Percentiles rank a stretch among this genome's conserved stretches.
phyloP scores from a whole-genome alignment of 768 basidiomycete genomes.

The Serendipita sp. region DNA sequence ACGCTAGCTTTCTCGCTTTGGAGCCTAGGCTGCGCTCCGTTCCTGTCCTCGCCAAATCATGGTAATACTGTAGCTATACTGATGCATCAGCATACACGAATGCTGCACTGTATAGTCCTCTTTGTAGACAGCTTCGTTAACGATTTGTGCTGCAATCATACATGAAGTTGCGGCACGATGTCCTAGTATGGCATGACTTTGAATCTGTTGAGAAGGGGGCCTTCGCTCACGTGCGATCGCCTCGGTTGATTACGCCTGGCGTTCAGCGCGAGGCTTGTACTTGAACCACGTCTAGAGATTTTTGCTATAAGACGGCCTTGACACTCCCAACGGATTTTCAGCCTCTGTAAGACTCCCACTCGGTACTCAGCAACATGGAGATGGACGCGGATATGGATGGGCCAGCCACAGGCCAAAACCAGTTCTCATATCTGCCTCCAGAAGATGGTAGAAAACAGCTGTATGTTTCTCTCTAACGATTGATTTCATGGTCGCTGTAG shows the following conservation, averaged over 20 bases:
- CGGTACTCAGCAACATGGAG: neutral
- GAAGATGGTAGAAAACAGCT: constrained; percentile 9
- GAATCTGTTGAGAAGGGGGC: neutral
- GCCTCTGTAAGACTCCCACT: neutral
- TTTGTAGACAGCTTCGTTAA: neutral
- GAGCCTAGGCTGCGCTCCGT: neutral
- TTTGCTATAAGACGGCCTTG: neutral
- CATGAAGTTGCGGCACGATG: neutral
- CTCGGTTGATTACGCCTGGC: constrained; percentile 1
- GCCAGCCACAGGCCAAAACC: neutral
- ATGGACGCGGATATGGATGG: constrained; percentile 6
- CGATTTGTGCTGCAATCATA: neutral
- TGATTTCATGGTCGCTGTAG: neutral
- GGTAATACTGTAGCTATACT: neutral
- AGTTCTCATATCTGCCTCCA: constrained; percentile 7
- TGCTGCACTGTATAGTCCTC: neutral
- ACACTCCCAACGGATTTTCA: neutral
- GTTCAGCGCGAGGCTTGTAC: neutral
- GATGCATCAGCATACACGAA: neutral
- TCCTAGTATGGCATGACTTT: neutral
- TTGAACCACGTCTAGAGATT: neutral
- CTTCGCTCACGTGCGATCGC: neutral
- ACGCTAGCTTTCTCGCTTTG: neutral
- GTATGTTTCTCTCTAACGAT: constrained; percentile 5
- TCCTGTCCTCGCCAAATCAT: neutral